These are phyloP conservation scores for Brasenia schreberi DNA, from an alignment of 164 flowering plant species.

Conservation along the genomic window DNA sequence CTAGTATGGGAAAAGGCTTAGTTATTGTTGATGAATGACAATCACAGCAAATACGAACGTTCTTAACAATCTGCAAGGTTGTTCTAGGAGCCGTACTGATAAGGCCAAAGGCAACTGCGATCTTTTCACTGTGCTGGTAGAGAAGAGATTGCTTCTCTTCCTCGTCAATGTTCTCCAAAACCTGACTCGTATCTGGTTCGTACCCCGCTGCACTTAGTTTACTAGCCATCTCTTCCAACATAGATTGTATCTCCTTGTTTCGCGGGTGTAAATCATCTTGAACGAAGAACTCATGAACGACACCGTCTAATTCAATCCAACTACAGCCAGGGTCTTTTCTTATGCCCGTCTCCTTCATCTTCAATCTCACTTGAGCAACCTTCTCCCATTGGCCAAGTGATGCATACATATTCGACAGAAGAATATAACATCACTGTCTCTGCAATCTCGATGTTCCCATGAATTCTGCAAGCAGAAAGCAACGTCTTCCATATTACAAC, in stretches of 20 bases:
- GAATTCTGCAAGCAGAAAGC: conserved; percentile 44
- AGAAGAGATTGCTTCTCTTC: conserved; percentile 25
- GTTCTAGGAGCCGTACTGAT: conserved; percentile 26
- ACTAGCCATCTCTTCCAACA: conserved; percentile 34
- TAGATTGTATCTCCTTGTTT: conserved; percentile 29
- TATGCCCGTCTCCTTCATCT: conserved; percentile 41
- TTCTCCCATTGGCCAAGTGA: conserved; percentile 38
- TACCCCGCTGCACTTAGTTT: conserved; percentile 22
- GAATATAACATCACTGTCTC: conserved; percentile 49
- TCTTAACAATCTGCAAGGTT: conserved; percentile 33
- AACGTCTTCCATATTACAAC: conserved; percentile 53
- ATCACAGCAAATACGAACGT: conserved; percentile 43
- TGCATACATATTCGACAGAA: conserved; percentile 48
- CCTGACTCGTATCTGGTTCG: conserved; percentile 29
- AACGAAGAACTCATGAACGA: conserved; percentile 40
- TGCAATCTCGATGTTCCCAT: conserved; percentile 42
- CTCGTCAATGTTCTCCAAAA: conserved; percentile 36
- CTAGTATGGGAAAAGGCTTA: too few relatives aligned
- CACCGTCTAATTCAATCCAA: conserved; percentile 50
- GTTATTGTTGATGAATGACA: conserved; percentile 32
- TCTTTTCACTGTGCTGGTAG: conserved; percentile 41
- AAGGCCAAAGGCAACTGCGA: conserved; percentile 46
- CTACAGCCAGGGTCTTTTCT: conserved; percentile 61
- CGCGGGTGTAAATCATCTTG: conserved; percentile 40
- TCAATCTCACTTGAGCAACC: conserved; percentile 34